Base-by-base conservation (phyloP, 148 eudicot genomes). In the Rhododendron griersonianum region DNA sequence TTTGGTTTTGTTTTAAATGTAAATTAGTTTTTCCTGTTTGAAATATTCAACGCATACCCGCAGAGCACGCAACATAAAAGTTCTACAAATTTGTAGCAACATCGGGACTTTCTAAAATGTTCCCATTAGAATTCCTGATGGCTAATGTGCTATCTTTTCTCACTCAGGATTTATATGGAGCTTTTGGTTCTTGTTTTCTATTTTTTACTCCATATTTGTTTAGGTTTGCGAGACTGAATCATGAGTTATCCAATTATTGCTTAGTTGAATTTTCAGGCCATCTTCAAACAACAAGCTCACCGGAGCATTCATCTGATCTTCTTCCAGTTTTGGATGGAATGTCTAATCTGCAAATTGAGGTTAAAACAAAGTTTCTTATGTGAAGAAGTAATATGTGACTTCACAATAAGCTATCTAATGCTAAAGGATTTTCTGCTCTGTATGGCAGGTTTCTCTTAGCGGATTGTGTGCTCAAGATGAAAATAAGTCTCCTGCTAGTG, bases 391-490 rank as follows among this genome's bases (percentile, higher is more conserved):
- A 9, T 83, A n/a, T 14, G 35, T 63, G 59, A 86, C 67, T 71
- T 41, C 9, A 80, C 21, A 51, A 47, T 28, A 67, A 53, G 6
- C 7, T 39, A 30, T 81, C 14, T 39, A 11, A n/a, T 82, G 23
- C 79, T 85, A 30, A 81, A 18, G 16, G 2, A 9, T 78, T 75
- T 86, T 75, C 30, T 51, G 48, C 61, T 80, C 14, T 83, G 7
- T 87, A 18, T 90, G n/a, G 25, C 92, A 91, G 93, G 88, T 55
- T 74, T 83, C 85, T 83, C 65, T 57, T 44, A 47, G 69, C 35
- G 67, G 87, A 75, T 81, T 87, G 37, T 79, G 89, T 80, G 41
- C 81, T 83, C 88, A 88, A 90, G 96, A 89, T 81, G 81, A n/a
- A 71, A 80, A 79, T 80, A 89, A 86, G 16, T 78, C 86, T 47